Evolutionary conservation across 805 yeast species (phyloP).

Genomic region (Yamadazyma akitaensis): DNA sequence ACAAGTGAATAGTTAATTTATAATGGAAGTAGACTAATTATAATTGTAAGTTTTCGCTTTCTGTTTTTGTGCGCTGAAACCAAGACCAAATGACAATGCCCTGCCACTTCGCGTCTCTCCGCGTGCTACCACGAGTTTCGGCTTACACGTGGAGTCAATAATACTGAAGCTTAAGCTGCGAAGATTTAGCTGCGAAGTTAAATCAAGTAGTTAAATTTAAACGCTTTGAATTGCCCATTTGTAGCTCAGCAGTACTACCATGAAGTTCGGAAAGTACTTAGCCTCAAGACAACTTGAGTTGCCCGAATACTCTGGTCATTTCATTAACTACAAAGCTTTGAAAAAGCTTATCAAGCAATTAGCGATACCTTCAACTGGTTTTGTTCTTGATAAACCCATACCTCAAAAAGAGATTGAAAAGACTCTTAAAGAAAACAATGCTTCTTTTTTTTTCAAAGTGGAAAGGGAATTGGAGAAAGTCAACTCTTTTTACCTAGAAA

Average conservation of each 20-base stretch:
- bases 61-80: background rate
- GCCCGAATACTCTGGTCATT: conserved; percentile 92
- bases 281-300: conserved; percentile 92
- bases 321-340: conserved; percentile 90
- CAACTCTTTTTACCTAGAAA: conserved; percentile 85
- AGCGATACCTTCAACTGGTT: conserved; percentile 41
- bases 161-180: background rate
- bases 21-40: background rate
- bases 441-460: conserved; percentile 81
- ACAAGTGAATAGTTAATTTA: conserved; percentile 9
- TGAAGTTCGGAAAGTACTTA: conserved; percentile 94
- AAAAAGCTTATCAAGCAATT: conserved; percentile 88
- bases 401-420: conserved; percentile 35
- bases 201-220: too few relatives aligned
- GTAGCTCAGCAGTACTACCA: conserved; percentile 8
- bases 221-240: background rate
- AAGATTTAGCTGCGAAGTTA: background rate
- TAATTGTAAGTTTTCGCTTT: background rate
- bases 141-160: conserved; percentile 8
- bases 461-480: conserved; percentile 96
- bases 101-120: background rate
- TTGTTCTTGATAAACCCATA: conserved; percentile 11
- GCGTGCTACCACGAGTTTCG: background rate
- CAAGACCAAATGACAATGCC: background rate
- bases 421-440: conserved; percentile 80